Evolutionary conservation across 2,329 filamentous ascomycete genomes (phyloP).

Genomic region (Claviceps maximensis): DNA sequence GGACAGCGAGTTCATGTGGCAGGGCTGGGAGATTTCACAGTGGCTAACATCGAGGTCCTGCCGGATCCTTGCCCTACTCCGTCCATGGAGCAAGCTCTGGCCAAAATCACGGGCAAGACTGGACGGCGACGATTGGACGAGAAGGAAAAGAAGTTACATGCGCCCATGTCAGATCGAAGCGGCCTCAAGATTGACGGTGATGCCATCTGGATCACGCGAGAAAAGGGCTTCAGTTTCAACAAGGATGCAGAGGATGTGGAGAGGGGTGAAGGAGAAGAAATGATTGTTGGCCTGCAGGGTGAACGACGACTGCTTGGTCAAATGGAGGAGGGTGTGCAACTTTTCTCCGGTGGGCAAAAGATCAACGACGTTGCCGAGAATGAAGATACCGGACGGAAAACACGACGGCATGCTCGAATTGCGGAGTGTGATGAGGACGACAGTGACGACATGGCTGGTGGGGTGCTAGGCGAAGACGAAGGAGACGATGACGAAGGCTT

Average conservation of each 20-base stretch:
- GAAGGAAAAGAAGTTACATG: constrained; percentile 92
- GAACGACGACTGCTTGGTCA: constrained; percentile 73
- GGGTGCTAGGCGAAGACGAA: constrained; percentile 23
- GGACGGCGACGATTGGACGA: constrained; percentile 74
- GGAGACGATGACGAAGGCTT: constrained; percentile 30
- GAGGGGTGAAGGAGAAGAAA: constrained; percentile 84
- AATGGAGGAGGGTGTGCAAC: constrained; percentile 65
- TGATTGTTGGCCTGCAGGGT: constrained; percentile 80
- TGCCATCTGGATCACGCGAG: constrained; percentile 73
- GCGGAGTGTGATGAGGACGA: constrained; percentile 48
- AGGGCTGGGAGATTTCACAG: constrained; percentile 77
- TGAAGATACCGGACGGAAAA: constrained; percentile 49
- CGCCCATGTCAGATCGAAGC: constrained; percentile 95
- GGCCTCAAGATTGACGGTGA: constrained; percentile 94
- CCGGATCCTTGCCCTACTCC: constrained; percentile 95
- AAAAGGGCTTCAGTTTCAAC: constrained; percentile 64
- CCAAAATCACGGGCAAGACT: constrained; percentile 72
- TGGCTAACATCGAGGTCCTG: constrained; percentile 71
- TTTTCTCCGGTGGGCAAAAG: constrained; percentile 68
- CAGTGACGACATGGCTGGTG: constrained; percentile 26
- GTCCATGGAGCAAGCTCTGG: constrained; percentile 72
- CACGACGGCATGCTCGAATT: constrained; percentile 42
- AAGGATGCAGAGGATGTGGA: constrained; percentile 53
- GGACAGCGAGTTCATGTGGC: constrained; percentile 85
- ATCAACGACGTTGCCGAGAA: constrained; percentile 42